Base-by-base conservation (phyloP, 805 yeast species). In the Candida krabiensis region DNA sequence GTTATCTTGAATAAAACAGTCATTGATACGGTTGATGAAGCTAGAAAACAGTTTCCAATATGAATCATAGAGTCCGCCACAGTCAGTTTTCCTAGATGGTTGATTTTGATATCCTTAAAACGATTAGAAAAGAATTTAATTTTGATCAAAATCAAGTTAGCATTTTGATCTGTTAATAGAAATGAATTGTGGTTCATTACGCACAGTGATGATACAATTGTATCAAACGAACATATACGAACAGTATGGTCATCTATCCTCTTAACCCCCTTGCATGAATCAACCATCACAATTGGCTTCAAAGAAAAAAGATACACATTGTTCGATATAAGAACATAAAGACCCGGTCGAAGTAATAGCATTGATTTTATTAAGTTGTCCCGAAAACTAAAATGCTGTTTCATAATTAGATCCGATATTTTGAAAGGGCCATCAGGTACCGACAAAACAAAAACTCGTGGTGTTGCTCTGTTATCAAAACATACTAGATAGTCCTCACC, bases 241-340 rank as follows among this genome's bases (percentile, higher is more conserved):
- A 23, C 9, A n/a, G 24, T 9, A 11, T 33, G 21, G 9, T 14
- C 8, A 11, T 33, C 11, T 6, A 24, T 24, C 24, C 12, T 6
- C 11, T 13, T 16, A 5, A 24, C 36, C 5, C 23, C 23, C 6
- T 7, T 18, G 7, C 9, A 12, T 7, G 18, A 13, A 7, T 24
- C 24, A 16, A 9, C 29, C 6, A 23, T 9, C 4, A 3, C 5
- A 7, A 38, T 13, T 5, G 26, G 18, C 4, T 14, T 15, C 12
- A 4, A 11, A 3, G 33, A 19, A 19, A 38, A 23, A n/a, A 38
- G 18, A 23, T 38, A 38, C n/a, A 38, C 16, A 3, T 19, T 15
- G 22, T 40, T 28, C 23, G 44, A 40, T 14, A 36, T 32, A 28
- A 40, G 15, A 30, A 40, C 26, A 26, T 23, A 33, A 13, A 29